phyloP scores from a whole-genome alignment of 441 rosid genomes.

The Syzygium malaccense region DNA sequence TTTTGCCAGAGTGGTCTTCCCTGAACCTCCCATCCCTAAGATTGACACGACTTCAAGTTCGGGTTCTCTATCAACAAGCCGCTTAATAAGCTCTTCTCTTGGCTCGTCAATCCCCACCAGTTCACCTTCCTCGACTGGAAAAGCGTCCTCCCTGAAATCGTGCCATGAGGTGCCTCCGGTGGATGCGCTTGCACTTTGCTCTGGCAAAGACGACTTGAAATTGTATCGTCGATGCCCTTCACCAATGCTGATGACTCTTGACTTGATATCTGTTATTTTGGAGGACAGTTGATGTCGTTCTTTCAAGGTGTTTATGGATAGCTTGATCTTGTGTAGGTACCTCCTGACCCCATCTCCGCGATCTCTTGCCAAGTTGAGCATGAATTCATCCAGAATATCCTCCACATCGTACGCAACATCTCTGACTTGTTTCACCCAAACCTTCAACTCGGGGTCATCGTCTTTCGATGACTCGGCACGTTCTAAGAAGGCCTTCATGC shows the following conservation, averaged over 20 bases:
- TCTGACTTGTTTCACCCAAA: neutral
- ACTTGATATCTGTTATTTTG: neutral
- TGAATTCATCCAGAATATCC: neutral
- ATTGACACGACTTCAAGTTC: neutral
- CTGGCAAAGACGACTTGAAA: rapidly evolving
- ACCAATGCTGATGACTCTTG: neutral
- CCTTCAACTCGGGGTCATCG: neutral
- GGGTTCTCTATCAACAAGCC: neutral
- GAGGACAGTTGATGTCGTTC: neutral
- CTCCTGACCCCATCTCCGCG: neutral
- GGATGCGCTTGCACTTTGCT: neutral
- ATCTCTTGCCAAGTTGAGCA: neutral
- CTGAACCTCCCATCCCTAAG: neutral
- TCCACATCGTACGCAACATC: neutral
- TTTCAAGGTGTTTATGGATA: neutral
- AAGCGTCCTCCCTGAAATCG: neutral
- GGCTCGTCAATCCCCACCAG: neutral
- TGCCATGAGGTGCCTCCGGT: neutral
- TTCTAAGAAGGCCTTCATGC: neutral
- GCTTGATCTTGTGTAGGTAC: neutral
- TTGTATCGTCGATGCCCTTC: neutral
- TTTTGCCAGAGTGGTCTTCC: neutral
- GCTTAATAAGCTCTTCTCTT: neutral
- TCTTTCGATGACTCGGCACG: rapidly evolving
- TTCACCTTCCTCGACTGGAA: neutral